These are phyloP conservation scores for Aspergillus tamarii DNA, from an alignment of 2,329 filamentous ascomycete species.

Conservation along the genomic window DNA sequence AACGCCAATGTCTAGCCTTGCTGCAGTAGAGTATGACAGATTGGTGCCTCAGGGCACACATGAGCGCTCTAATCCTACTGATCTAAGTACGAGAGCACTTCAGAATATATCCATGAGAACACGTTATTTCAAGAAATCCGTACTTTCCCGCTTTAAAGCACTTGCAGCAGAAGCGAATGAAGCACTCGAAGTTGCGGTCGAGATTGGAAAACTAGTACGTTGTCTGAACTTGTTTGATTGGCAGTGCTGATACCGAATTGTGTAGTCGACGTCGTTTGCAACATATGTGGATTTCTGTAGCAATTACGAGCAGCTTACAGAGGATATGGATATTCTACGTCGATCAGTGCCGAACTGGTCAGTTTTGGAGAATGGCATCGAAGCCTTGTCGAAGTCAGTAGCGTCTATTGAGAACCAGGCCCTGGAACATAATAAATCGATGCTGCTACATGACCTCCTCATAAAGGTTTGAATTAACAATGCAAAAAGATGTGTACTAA, in stretches of 20 bases:
- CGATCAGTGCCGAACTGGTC: constrained; percentile 74
- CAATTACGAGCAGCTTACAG: constrained; percentile 83
- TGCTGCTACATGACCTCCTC: constrained; percentile 82
- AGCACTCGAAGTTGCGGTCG: constrained; percentile 55
- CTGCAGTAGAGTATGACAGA: constrained; percentile 24
- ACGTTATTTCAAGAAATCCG: constrained; percentile 32
- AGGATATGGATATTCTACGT: constrained; percentile 72
- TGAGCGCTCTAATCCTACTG: constrained; percentile 53
- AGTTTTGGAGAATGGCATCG: constrained; percentile 80
- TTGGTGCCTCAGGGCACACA: constrained; percentile 38
- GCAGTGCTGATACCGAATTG: constrained; percentile 49
- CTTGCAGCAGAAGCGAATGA: constrained; percentile 57
- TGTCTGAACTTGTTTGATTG: no score
- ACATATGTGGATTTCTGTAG: constrained; percentile 90
- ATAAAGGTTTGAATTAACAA: constrained; percentile 69
- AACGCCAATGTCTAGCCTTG: constrained; percentile 63
- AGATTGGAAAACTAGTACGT: constrained; percentile 57
- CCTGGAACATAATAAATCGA: constrained; percentile 69
- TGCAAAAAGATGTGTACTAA: not conserved
- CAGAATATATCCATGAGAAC: constrained; percentile 32
- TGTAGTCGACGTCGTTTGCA: constrained; percentile 77
- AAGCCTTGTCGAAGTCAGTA: constrained; percentile 76
- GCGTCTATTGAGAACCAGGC: constrained; percentile 68
- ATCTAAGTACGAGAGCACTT: constrained; percentile 41
- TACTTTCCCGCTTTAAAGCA: constrained; percentile 36